Evolutionary conservation across 2,329 filamentous ascomycete species (phyloP).

Genomic region (Lecanicillium sp.): DNA sequence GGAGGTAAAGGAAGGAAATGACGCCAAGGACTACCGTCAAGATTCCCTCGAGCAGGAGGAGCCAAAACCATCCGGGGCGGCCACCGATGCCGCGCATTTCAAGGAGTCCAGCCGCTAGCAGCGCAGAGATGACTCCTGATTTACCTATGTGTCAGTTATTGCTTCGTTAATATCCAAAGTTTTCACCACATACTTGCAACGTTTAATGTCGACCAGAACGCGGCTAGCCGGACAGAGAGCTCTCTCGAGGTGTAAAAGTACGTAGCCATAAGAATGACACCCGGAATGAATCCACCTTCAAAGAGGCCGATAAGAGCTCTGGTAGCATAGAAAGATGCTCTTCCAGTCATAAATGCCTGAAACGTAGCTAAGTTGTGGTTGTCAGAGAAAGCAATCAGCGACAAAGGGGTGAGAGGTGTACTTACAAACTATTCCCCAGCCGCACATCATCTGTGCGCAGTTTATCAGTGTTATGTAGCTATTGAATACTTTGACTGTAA

Average conservation of each 20-base stretch:
- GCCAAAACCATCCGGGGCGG: constrained; percentile 47
- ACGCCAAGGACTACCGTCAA: constrained; percentile 44
- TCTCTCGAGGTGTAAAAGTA: constrained; percentile 68
- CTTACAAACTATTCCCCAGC: constrained; percentile 35
- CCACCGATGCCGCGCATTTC: constrained; percentile 40
- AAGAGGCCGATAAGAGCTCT: constrained; percentile 44
- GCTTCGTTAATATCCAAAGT: constrained; percentile 17
- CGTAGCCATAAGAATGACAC: constrained; percentile 55
- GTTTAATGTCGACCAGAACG: constrained; percentile 54
- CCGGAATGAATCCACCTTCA: constrained; percentile 51
- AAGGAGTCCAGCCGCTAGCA: constrained; percentile 36
- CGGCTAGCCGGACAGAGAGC: constrained; percentile 56
- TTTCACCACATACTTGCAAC: constrained; percentile 20
- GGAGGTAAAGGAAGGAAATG: constrained; percentile 50
- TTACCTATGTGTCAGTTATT: constrained; percentile 27
- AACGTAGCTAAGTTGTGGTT: constrained; percentile 27
- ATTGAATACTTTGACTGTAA: not conserved
- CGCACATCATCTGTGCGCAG: constrained; percentile 32
- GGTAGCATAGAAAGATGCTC: constrained; percentile 39
- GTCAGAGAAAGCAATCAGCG: constrained; percentile 29
- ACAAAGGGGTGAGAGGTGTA: constrained; percentile 9
- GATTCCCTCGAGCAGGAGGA: constrained; percentile 31
- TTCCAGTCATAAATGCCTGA: constrained; percentile 42
- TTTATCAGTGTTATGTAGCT: not conserved
- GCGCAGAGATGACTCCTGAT: constrained; percentile 36